A percentile compares a stretch with the other conserved stretches of the same genome.
Evolutionary conservation across 805 yeast species (phyloP).

Genomic region (Candida suzukii): DNA sequence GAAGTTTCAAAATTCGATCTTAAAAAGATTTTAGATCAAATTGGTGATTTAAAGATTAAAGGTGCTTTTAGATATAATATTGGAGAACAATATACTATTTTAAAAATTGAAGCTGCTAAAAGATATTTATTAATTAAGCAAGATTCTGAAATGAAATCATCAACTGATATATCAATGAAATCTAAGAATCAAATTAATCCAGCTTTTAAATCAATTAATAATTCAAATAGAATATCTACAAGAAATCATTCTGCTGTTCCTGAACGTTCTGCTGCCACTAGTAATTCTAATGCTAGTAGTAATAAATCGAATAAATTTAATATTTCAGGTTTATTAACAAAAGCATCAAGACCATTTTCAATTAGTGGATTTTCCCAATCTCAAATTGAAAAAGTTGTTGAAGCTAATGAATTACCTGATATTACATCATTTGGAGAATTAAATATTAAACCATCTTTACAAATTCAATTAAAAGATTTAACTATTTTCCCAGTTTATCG

Average conservation of each 20-base stretch:
- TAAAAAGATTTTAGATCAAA: not conserved
- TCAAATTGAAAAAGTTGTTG: conserved; percentile 26
- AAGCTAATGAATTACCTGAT: conserved; percentile 55
- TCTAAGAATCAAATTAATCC: too few relatives aligned
- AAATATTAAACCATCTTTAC: conserved; percentile 43
- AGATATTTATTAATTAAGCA: conserved; percentile 19
- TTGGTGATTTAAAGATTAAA: not conserved
- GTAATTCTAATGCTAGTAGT: not conserved
- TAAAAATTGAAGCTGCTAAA: conserved; percentile 39
- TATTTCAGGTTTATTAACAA: conserved; percentile 27
- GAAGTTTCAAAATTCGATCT: conserved; percentile 17
- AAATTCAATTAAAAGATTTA: conserved; percentile 38
- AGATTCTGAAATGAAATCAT: too few relatives aligned
- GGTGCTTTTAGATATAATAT: conserved; percentile 32
- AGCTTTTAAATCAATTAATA: too few relatives aligned
- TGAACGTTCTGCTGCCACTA: not conserved
- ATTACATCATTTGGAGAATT: conserved; percentile 32
- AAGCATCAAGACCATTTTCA: conserved; percentile 53
- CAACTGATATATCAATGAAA: too few relatives aligned
- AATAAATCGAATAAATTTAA: conserved; percentile 12
- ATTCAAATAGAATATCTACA: not conserved
- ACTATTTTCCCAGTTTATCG: conserved; percentile 48
- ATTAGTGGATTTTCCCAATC: conserved; percentile 26
- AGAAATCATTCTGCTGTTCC: not conserved
- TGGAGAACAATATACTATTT: conserved; percentile 41